Evolutionary conservation across 768 basidiomycete species (phyloP), one percentile per base, ranked within the genome.

Genomic region (Amanita brunnescens): DNA sequence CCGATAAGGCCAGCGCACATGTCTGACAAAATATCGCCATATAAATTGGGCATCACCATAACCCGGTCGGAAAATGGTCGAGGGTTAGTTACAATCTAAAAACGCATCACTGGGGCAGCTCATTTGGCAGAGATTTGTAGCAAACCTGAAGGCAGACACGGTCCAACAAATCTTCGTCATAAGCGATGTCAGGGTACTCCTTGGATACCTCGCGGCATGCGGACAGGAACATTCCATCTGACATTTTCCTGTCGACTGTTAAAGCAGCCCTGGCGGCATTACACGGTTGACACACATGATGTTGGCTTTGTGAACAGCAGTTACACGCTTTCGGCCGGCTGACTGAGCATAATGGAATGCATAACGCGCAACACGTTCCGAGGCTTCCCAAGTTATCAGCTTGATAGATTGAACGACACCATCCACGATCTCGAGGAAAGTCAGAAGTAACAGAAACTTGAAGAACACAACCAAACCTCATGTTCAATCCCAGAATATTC

Each of bases 401-500:
- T 99, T 99, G 77, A 99, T 98, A 40, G 92, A 96, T 70, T 99
- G 96, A 35, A 99, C 96, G 51, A 99, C 96, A 56, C 96, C 96
- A 55, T 96, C 91, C 57, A 98, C 85, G 52, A 96, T 76, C 90
- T 92, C 53, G n/a, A 49, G 14, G 42, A 42, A 55, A 48, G 55
- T 57, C 52, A 43, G 38, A 38, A 53, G 54, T 29, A 47, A 14
- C 6, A 26, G 9, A 21, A 18, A 38, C 24, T 45, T 51, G 18
- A 23, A 5, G 40, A 33, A 46, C 18, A 50, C 40, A 16, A 49
- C 49, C 70, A 9, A 54, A 92, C 93, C 81, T 98, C 94, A 68
- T 99, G 96, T 70, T 99, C 96, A 59, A 99, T 98, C 59, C 96
- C 96, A 54, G 94, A 97, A 71, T 99, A 99, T 68, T 99, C 96